Evolutionary conservation across 139 green algal species (phyloP).

Genomic region (Micromonas commoda): DNA sequence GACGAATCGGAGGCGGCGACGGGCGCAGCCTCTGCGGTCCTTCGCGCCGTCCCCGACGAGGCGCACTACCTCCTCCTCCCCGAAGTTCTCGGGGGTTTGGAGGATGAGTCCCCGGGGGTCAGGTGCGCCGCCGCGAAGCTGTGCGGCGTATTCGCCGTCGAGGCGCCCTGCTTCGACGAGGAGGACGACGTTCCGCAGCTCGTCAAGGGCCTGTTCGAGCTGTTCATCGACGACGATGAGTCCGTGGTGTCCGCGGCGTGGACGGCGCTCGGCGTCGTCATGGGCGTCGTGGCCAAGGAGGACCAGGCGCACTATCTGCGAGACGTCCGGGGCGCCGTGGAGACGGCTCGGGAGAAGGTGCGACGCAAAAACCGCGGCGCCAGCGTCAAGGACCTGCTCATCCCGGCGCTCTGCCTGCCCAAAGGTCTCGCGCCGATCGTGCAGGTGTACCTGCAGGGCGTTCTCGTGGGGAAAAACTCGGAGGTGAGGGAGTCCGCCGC

Average conservation of each 20-base stretch:
- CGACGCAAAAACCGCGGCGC: slow-evolving; percentile 47
- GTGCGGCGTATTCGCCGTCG: background rate
- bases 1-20: slow-evolving; percentile 1
- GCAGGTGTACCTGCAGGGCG: slow-evolving; percentile 84
- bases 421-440: slow-evolving; percentile 81
- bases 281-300: slow-evolving; percentile 74
- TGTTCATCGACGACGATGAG: slow-evolving; percentile 45
- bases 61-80: slow-evolving; percentile 30
- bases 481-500: slow-evolving; percentile 69
- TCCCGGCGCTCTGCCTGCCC: slow-evolving; percentile 79
- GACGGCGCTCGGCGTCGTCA: slow-evolving; percentile 66
- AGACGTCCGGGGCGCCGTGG: slow-evolving; percentile 58
- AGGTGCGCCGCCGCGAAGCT: slow-evolving; percentile 4
- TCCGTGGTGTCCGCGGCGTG: slow-evolving; percentile 52
- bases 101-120: slow-evolving; percentile 2
- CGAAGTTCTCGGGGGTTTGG: slow-evolving; percentile 30
- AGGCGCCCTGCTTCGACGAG: slow-evolving; percentile 47
- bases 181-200: slow-evolving; percentile 56
- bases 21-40: slow-evolving; percentile 29
- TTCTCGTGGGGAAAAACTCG: slow-evolving; percentile 1
- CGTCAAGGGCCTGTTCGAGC: slow-evolving; percentile 49
- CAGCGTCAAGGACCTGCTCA: slow-evolving; percentile 38
- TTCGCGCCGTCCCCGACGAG: slow-evolving; percentile 24
- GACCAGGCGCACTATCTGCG: slow-evolving; percentile 61
- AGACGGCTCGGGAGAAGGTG: slow-evolving; percentile 67